A percentile compares a stretch with the other conserved stretches of the same genome.
Evolutionary conservation across 345 rosid genomes (phyloP).

Genomic region (Euclidium syriacum): DNA sequence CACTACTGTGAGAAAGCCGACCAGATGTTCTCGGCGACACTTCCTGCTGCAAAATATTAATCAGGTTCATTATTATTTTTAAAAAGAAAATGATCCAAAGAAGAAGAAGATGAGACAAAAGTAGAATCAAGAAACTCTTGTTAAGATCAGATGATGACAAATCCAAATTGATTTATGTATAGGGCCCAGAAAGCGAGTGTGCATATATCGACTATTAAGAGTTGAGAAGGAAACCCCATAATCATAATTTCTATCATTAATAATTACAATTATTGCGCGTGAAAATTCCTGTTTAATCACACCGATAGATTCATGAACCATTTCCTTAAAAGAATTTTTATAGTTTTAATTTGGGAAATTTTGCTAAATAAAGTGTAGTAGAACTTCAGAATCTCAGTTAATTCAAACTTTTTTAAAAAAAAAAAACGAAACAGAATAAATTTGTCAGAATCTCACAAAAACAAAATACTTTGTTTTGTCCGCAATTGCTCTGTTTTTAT

Average conservation of each 20-base stretch:
- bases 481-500: conserved; percentile 24
- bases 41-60: conserved; percentile 58
- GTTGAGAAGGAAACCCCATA: no score
- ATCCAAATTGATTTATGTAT: conserved; percentile 5
- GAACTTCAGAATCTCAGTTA: neutral
- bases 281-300: neutral
- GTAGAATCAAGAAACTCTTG: neutral
- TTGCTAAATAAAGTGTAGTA: no score
- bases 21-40: conserved; percentile 89
- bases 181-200: conserved; percentile 32
- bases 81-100: neutral
- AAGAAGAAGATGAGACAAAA: conserved; percentile 22
- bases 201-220: no score
- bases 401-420: neutral
- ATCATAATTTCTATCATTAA: conserved; percentile 6
- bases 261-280: conserved; percentile 28
- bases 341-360: no score
- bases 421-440: neutral
- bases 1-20: conserved; percentile 88
- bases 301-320: conserved; percentile 2
- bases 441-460: conserved; percentile 10
- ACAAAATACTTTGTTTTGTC: conserved; percentile 23
- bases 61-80: neutral
- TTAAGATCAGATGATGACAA: conserved; percentile 14
- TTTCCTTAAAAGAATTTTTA: no score